Percentiles rank a stretch among this genome's conserved stretches.
Evolutionary conservation across 2,329 filamentous ascomycete genomes (phyloP).

Genomic region (Alternaria burnsii): DNA sequence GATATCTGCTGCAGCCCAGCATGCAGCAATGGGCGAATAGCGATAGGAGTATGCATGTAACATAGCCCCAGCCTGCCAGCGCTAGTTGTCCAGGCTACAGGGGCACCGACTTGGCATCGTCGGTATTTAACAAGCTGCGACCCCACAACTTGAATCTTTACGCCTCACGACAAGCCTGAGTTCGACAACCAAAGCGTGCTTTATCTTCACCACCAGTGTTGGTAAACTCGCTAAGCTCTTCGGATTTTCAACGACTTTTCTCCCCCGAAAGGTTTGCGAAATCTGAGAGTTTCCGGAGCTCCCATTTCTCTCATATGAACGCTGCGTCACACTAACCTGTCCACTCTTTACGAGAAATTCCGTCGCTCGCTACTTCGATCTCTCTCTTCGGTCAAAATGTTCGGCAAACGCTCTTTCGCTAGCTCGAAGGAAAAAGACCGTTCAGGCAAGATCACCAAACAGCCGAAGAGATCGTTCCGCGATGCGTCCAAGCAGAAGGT

Average conservation of each 20-base stretch:
- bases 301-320: constrained; percentile 54
- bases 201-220: constrained; percentile 46
- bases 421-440: constrained; percentile 80
- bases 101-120: constrained; percentile 40
- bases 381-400: constrained; percentile 71
- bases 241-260: constrained; percentile 45
- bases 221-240: constrained; percentile 48
- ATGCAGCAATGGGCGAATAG: constrained; percentile 43
- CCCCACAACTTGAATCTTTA: constrained; percentile 40
- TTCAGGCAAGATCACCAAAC: constrained; percentile 86
- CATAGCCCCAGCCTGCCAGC: constrained; percentile 43
- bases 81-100: constrained; percentile 39
- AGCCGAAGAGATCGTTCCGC: constrained; percentile 76
- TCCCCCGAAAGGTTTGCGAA: constrained; percentile 42
- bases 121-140: constrained; percentile 42
- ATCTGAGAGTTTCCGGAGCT: constrained; percentile 63
- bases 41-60: constrained; percentile 20
- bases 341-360: constrained; percentile 59
- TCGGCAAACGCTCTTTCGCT: constrained; percentile 84
- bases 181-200: constrained; percentile 52
- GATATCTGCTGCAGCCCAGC: constrained; percentile 18
- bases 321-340: constrained; percentile 62
- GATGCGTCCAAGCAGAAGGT: constrained; percentile 76
- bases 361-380: constrained; percentile 50
- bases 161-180: constrained; percentile 52